These are phyloP conservation scores for Lachnellula suecica DNA, from an alignment of 2,329 filamentous ascomycete species.

Conservation along the genomic window DNA sequence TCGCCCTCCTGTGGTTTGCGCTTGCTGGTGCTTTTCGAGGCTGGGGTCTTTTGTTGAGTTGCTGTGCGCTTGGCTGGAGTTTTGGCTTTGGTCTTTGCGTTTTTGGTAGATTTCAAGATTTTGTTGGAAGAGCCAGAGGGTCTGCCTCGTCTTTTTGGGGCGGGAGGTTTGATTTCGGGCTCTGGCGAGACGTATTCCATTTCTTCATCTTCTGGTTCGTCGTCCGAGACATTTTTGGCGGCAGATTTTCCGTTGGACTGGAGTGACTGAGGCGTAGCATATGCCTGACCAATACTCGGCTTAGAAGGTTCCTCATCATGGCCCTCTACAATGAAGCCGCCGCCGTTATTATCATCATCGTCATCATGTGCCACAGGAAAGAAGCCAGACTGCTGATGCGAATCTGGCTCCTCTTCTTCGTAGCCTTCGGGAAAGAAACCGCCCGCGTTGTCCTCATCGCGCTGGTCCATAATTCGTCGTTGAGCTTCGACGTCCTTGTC, in stretches of 20 bases:
- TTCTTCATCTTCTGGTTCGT: conserved; percentile 10
- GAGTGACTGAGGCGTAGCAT: conserved; percentile 23
- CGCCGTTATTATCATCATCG: conserved; percentile 23
- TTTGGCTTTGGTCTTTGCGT: conserved; percentile 8
- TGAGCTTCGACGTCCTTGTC: conserved; percentile 29
- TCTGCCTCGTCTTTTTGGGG: conserved; percentile 20
- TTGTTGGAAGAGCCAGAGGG: conserved; percentile 18
- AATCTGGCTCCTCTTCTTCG: conserved; percentile 43
- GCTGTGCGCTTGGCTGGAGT: conserved; percentile 10
- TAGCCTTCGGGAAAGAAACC: conserved; percentile 61
- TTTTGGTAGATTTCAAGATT: not conserved
- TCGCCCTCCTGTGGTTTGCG: conserved; percentile 3
- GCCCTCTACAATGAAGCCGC: conserved; percentile 30
- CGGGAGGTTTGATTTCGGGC: conserved; percentile 1
- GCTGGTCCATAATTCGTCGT: conserved; percentile 30
- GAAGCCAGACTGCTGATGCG: conserved; percentile 21
- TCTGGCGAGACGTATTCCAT: conserved; percentile 14
- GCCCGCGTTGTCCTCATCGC: conserved; percentile 55
- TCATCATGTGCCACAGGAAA: conserved; percentile 30
- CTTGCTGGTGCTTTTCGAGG: conserved; percentile 6
- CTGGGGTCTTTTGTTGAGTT: conserved; percentile 1
- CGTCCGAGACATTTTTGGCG: too few relatives aligned
- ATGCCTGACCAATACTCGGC: conserved; percentile 13
- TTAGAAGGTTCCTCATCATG: conserved; percentile 16
- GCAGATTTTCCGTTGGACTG: conserved; percentile 5